Evolutionary conservation across 2,329 filamentous ascomycete genomes (phyloP), one percentile per base, ranked within the genome.

Genomic region (Fusarium chlamydosporum): DNA sequence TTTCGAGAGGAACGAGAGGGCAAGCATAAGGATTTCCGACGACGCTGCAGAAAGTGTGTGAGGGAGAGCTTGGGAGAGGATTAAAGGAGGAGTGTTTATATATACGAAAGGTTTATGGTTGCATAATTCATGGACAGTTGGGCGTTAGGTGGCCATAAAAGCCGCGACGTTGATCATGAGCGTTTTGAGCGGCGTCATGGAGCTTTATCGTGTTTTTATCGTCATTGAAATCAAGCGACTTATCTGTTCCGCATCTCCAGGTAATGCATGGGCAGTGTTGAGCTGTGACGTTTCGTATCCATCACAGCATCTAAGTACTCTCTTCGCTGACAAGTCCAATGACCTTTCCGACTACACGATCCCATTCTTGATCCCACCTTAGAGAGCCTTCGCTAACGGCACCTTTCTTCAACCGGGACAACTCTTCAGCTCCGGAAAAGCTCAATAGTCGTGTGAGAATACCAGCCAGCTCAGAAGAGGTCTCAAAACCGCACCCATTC

Each of bases 331-430:
- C 71, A 18, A 87, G 74, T 2, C 85, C 89, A 54, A 97, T 85
- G 6, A 97, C 79, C 46, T 85, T 86, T 12, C 91, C 93, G 9
- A 94, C 91, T 43, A 97, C 89, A 11, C 87, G 85, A 82, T 96
- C 89, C 96, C 96, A 99, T 77, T 97, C 94, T 71, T 94, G 91
- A 72, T 96, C 91, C 96, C 96, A 99, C 45, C 95, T 86, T 57
- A 90, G 83, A 42, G 83, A 83, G 35, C 93, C 93, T 78, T 98
- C 94, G 66, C 85, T 82, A 31, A 89, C 78, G 2, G 94, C 94
- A 0, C 94, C 94, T 40, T 82, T 76, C 73, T 88, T 91, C 72
- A 97, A 77, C 4, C 41, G 79, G 35, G 81, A 81, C 40, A 97
- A 79, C 73, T 92, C 84, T 7, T 78, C 75, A 10, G 80, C 81